Percentiles rank a stretch among this genome's conserved stretches.
These are phyloP conservation scores for Zea luxurians DNA, from an alignment of 176 grass and related monocot species.

Conservation along the genomic window DNA sequence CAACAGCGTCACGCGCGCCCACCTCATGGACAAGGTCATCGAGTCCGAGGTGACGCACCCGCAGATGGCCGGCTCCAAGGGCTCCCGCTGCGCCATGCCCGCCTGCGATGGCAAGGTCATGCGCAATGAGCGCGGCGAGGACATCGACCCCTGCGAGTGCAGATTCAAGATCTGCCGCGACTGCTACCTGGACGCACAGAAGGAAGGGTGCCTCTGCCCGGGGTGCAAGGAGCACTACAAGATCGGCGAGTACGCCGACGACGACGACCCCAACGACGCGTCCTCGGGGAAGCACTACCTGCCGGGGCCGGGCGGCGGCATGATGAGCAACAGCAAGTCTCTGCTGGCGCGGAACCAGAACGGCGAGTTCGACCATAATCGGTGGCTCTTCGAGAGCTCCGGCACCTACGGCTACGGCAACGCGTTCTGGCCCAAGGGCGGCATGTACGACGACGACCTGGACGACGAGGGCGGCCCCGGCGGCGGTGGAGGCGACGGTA, in stretches of 20 bases:
- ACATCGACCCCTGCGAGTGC: constrained; percentile 86
- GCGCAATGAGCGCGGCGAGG: constrained; percentile 74
- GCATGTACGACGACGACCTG: constrained; percentile 59
- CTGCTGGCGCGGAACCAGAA: constrained; percentile 67
- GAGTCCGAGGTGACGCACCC: constrained; percentile 75
- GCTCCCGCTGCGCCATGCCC: constrained; percentile 71
- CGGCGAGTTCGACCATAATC: constrained; percentile 90
- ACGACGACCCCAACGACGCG: constrained; percentile 56
- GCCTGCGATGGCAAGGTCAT: constrained; percentile 89
- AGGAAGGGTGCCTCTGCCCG: constrained; percentile 63
- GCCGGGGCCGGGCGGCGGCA: constrained; percentile 47
- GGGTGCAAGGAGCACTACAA: constrained; percentile 98
- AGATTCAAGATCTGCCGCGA: constrained; percentile 95
- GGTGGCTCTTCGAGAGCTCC: constrained; percentile 93
- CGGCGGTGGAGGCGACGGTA: constrained; percentile 6
- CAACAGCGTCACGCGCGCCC: constrained; percentile 92
- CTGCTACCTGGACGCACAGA: constrained; percentile 90
- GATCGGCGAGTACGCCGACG: constrained; percentile 76
- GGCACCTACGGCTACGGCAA: constrained; percentile 96
- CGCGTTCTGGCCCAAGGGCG: constrained; percentile 66
- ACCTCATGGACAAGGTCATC: constrained; percentile 95
- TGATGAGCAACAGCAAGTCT: constrained; percentile 51
- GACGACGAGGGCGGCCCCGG: constrained; percentile 44
- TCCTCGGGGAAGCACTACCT: constrained; percentile 49
- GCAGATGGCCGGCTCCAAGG: constrained; percentile 80